Evolutionary conservation across 345 rosid species (phyloP).

Genomic region (Kandelia obovata): DNA sequence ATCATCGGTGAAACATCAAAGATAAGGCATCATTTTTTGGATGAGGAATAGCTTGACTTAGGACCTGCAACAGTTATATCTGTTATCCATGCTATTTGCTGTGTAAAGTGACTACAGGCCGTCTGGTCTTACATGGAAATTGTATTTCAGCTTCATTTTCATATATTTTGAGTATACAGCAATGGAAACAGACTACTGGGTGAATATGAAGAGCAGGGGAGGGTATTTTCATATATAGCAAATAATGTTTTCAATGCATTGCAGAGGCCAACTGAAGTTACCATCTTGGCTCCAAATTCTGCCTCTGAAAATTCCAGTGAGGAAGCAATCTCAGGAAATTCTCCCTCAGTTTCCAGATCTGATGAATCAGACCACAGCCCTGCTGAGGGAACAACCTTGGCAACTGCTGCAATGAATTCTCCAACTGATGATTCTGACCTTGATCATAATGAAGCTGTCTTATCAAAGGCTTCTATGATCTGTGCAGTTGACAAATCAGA

Average conservation of each 20-base stretch:
- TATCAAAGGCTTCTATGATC: not conserved
- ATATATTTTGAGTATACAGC: not conserved
- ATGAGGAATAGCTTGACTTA: no score
- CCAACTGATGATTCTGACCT: conserved; percentile 4
- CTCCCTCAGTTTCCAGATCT: conserved; percentile 14
- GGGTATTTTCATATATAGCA: not conserved
- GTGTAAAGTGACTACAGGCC: no score
- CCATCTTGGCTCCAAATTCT: conserved; percentile 7
- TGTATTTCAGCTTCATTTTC: no score
- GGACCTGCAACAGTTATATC: no score
- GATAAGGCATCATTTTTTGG: no score
- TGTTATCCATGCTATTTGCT: no score
- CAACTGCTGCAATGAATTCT: not conserved
- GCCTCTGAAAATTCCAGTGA: conserved; percentile 9
- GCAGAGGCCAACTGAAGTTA: conserved; percentile 29
- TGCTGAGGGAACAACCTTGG: not conserved
- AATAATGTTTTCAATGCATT: not conserved
- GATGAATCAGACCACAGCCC: conserved; percentile 9
- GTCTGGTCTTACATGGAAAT: no score
- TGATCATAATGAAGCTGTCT: not conserved
- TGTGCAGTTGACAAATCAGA: conserved; percentile 5
- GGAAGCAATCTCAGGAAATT: conserved; percentile 11
- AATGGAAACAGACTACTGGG: not conserved
- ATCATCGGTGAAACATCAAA: no score
- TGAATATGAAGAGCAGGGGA: not conserved